Percentiles rank a stretch among this genome's conserved stretches.
phyloP scores from a whole-genome alignment of 2,329 filamentous ascomycete genomes.

The Claviceps paspali region DNA sequence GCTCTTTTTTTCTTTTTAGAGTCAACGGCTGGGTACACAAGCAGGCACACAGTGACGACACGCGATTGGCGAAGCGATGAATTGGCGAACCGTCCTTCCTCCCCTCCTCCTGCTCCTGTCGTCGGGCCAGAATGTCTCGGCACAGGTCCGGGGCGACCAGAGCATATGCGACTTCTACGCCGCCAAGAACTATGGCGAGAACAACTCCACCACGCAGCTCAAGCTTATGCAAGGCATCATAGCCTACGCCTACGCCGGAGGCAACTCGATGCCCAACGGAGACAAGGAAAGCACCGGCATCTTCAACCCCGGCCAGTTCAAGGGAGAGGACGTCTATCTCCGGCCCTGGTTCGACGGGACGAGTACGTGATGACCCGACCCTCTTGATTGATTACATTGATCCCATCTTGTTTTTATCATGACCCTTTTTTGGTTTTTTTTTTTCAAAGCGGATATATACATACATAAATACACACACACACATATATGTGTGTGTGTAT shows the following conservation, averaged over 20 bases:
- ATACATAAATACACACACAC: too few relatives aligned
- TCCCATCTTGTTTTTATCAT: too few relatives aligned
- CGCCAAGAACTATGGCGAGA: conserved; percentile 10
- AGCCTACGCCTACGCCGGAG: conserved; percentile 15
- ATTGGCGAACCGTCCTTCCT: neutral
- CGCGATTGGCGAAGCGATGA: too few relatives aligned
- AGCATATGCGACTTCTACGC: conserved; percentile 19
- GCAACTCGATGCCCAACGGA: conserved; percentile 7
- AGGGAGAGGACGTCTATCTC: conserved; percentile 11
- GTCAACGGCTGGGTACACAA: too few relatives aligned
- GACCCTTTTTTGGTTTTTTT: too few relatives aligned
- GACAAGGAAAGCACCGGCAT: conserved; percentile 13
- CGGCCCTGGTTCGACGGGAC: conserved; percentile 17
- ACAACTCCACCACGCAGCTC: conserved; percentile 12
- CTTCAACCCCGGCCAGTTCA: conserved; percentile 13
- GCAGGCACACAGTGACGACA: too few relatives aligned
- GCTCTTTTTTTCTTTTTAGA: too few relatives aligned
- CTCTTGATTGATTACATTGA: too few relatives aligned
- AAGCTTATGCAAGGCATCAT: conserved; percentile 16
- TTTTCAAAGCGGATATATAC: too few relatives aligned
- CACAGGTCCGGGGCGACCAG: conserved; percentile 1
- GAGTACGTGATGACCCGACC: conserved; percentile 9
- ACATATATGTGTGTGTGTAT: too few relatives aligned
- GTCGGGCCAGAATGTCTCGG: neutral
- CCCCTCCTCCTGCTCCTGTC: neutral